Conservation (phyloP, 176 grass and related monocot species). For the Bothriochloa decipiens region DNA sequence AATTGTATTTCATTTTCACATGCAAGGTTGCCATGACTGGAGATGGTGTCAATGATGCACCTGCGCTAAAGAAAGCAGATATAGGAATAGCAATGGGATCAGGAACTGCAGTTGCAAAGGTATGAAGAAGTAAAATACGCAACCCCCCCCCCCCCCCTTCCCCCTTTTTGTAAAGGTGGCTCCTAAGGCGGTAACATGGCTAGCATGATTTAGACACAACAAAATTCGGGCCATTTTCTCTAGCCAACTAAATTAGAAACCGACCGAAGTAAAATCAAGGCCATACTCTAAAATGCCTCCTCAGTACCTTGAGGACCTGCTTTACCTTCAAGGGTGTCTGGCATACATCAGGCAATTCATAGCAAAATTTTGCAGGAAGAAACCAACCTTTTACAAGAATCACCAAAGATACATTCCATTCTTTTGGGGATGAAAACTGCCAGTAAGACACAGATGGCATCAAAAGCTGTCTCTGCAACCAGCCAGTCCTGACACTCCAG, state of each 20-base stretch:
- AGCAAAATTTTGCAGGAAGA: not conserved
- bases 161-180: not conserved
- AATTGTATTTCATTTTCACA: conserved; percentile 18
- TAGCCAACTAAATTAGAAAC: not conserved
- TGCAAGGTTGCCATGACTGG: conserved; percentile 99
- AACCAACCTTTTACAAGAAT: not conserved
- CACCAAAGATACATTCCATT: not conserved
- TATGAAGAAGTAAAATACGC: conserved; percentile 37
- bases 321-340: not conserved
- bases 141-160: not conserved
- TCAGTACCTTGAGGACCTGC: not conserved
- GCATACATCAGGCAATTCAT: not conserved
- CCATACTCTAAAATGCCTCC: too few relatives aligned
- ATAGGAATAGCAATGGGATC: conserved; percentile 99
- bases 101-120: conserved; percentile 98
- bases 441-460: not conserved
- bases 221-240: not conserved
- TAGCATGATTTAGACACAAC: not conserved
- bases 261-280: too few relatives aligned
- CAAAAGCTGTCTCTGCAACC: not conserved
- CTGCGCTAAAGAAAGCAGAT: conserved; percentile 97
- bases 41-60: conserved; percentile 99
- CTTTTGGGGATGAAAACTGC: not conserved
- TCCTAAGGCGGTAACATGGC: not conserved
- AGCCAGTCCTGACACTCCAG: not conserved